Percentiles rank a stretch among this genome's conserved stretches.
phyloP scores from a whole-genome alignment of 2,329 filamentous ascomycete species.

The Aspergillus fumigatiaffinis region DNA sequence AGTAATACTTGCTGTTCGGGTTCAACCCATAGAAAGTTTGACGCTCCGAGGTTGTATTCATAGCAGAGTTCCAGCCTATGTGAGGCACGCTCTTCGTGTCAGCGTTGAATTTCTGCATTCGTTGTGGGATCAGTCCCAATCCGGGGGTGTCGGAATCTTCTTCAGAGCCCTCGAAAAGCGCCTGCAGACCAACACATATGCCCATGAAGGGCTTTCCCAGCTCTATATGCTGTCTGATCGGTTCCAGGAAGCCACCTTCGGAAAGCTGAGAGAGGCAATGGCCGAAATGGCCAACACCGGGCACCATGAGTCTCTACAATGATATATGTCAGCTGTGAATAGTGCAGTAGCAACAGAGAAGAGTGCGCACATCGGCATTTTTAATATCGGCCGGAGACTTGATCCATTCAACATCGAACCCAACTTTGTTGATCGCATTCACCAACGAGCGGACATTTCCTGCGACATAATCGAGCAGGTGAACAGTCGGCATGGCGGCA shows the following conservation, averaged over 20 bases:
- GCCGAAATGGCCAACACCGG: constrained; percentile 95
- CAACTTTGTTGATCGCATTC: constrained; percentile 95
- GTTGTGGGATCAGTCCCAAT: constrained; percentile 68
- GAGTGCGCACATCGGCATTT: constrained; percentile 68
- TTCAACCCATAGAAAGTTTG: constrained; percentile 72
- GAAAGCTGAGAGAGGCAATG: constrained; percentile 86
- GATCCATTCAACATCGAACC: constrained; percentile 91
- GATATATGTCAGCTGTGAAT: constrained; percentile 6
- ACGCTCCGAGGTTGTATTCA: constrained; percentile 41
- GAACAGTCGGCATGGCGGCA: constrained; percentile 44
- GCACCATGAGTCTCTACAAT: constrained; percentile 80
- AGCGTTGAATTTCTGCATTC: constrained; percentile 73
- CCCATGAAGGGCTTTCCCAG: constrained; percentile 97
- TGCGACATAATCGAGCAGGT: constrained; percentile 77
- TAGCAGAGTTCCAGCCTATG: constrained; percentile 96
- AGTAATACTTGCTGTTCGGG: constrained; percentile 92
- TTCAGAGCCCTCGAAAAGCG: constrained; percentile 78
- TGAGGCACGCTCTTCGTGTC: constrained; percentile 87
- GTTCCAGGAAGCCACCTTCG: constrained; percentile 76
- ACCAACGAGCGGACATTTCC: constrained; percentile 94
- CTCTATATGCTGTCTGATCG: constrained; percentile 76
- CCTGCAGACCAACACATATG: constrained; percentile 92
- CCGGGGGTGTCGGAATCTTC: constrained; percentile 72
- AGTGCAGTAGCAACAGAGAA: background rate
- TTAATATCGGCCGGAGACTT: constrained; percentile 77